Percentiles rank a stretch among this genome's conserved stretches.
Conservation (phyloP, 495 filamentous ascomycete genomes). For the Lentithecium fluviatile region DNA sequence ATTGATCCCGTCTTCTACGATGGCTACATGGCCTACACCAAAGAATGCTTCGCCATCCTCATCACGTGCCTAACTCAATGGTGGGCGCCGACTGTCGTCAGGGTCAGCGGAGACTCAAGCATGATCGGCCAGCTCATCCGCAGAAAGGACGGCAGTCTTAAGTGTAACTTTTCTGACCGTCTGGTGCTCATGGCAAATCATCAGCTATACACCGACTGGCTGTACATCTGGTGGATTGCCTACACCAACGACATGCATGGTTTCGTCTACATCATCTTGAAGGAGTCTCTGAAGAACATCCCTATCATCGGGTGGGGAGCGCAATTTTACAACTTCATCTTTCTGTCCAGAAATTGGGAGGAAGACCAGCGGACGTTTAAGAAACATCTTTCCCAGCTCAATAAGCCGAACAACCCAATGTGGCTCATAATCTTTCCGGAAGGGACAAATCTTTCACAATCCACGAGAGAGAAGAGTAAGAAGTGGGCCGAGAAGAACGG, state of each 20-base stretch:
- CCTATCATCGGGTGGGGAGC: conserved; percentile 46
- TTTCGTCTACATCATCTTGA: conserved; percentile 47
- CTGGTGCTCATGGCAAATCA: conserved; percentile 48
- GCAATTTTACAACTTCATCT: conserved; percentile 48
- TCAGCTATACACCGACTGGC: conserved; percentile 48
- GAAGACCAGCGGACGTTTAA: conserved; percentile 41
- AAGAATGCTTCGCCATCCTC: conserved; percentile 47
- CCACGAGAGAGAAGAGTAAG: conserved; percentile 41
- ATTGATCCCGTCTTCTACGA: conserved; percentile 46
- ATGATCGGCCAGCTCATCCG: conserved; percentile 44
- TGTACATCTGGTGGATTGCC: conserved; percentile 49
- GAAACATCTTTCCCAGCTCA: conserved; percentile 40
- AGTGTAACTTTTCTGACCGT: conserved; percentile 45
- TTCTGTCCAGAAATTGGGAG: conserved; percentile 45
- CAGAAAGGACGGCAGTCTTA: conserved; percentile 42
- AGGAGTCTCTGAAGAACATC: conserved; percentile 45
- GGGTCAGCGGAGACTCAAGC: conserved; percentile 45
- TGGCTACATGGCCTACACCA: conserved; percentile 47
- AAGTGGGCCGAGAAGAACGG: conserved; percentile 45
- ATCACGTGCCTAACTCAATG: conserved; percentile 47
- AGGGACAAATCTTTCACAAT: conserved; percentile 43
- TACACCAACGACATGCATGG: conserved; percentile 49
- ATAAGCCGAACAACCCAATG: conserved; percentile 44
- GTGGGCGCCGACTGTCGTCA: conserved; percentile 45
- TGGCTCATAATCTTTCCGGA: conserved; percentile 49